Percentiles rank a stretch among this genome's conserved stretches.
phyloP scores from a whole-genome alignment of 2,329 filamentous ascomycete species.

The Fusarium nurragi region DNA sequence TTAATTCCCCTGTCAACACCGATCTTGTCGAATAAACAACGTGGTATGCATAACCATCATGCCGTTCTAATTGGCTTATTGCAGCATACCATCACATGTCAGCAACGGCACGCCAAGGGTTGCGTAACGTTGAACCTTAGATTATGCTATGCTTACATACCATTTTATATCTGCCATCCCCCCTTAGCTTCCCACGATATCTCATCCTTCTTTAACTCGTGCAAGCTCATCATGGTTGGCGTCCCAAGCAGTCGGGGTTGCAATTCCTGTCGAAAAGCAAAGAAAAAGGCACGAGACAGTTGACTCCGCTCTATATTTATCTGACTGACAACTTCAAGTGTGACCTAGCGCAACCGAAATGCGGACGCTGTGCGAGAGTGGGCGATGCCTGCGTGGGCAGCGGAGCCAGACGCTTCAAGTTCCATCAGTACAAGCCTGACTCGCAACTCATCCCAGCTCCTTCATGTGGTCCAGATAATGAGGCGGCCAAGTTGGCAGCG shows the following conservation, averaged over 20 bases:
- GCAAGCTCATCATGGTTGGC: constrained; percentile 4
- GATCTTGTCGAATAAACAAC: background rate
- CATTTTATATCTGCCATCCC: background rate
- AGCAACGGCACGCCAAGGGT: background rate
- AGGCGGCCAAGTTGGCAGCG: background rate
- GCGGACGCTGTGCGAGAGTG: constrained; percentile 9
- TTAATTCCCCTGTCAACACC: background rate
- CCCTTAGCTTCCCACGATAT: background rate
- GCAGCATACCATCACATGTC: background rate
- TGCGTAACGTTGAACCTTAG: background rate
- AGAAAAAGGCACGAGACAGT: constrained; percentile 8
- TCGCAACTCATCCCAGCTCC: background rate
- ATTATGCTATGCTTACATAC: background rate
- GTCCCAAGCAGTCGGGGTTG: constrained; percentile 22
- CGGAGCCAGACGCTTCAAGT: constrained; percentile 12
- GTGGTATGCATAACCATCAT: background rate
- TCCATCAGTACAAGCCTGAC: constrained; percentile 11
- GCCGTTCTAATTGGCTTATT: background rate
- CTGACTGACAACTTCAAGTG: background rate
- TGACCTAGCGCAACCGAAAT: constrained; percentile 17
- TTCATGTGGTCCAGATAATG: background rate
- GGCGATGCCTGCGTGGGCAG: background rate
- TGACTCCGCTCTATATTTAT: fast-evolving
- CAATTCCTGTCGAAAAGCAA: constrained; percentile 13
- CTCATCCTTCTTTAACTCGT: background rate